Conservation (phyloP, 345 rosid genomes). For the Citrus inodora region DNA sequence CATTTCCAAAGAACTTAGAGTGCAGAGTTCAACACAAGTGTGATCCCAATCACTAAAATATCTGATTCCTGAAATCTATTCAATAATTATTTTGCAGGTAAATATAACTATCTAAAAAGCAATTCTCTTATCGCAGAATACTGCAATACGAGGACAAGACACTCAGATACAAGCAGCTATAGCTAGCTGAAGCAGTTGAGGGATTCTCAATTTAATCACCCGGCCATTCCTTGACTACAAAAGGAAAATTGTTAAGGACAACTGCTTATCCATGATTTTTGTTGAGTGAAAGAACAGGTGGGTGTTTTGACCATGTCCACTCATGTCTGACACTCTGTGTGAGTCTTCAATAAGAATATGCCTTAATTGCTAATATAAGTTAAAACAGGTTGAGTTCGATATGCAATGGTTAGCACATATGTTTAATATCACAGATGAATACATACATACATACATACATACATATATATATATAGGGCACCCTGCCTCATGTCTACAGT, state of each 20-base stretch:
- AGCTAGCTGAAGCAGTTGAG: background rate
- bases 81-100: background rate
- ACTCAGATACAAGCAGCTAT: background rate
- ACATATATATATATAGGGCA: background rate
- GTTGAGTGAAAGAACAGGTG: background rate
- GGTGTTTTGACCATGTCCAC: background rate
- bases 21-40: background rate
- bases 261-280: background rate
- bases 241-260: background rate
- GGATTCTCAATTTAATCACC: background rate
- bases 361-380: background rate
- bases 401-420: background rate
- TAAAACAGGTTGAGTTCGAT: background rate
- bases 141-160: background rate
- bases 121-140: background rate
- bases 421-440: background rate
- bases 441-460: background rate
- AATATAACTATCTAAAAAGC: background rate
- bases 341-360: background rate
- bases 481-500: background rate
- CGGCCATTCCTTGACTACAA: background rate
- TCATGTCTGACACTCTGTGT: background rate
- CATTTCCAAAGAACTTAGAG: background rate
- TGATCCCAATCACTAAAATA: background rate
- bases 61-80: background rate